Evolutionary conservation across 139 green algal genomes (phyloP), one percentile per base, ranked within the genome.

Genomic region (Edaphochlamys debaryana): DNA sequence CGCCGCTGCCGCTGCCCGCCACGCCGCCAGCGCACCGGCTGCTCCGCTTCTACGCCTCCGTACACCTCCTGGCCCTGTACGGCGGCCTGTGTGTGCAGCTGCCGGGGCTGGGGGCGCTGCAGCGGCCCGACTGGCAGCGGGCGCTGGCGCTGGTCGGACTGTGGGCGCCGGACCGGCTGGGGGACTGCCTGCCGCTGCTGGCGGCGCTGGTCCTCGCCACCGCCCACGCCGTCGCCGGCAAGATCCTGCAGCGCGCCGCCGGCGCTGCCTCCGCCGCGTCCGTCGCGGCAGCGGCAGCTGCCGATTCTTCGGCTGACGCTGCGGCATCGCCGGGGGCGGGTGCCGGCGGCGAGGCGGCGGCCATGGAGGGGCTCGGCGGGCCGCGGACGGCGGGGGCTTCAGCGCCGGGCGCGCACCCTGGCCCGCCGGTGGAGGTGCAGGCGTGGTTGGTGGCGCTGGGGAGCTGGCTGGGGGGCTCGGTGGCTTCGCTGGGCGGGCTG

Each of bases 31-130:
- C 63, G n/a, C 63, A 82, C 42, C 63, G 76, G 19, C n/a, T 63
- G 27, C 50, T 68, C 29, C 73, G 86, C 15, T 19, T 89, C 20
- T 85, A 64, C 30, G 71, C 67, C 0, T 85, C 73, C 38, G 6
- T 85, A 0, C 86, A 89, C 38, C 72, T 89, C 6, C 56, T 87
- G 42, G 67, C 67, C 4, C 67, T 87, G 67, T 89, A 89, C 68
- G 40, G 48, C 3, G 86, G 74, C 20, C 82, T 89, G 79, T 89
- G 80, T 40, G 86, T 67, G 5, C 64, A 80, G 74, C 86, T 89
- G 67, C 79, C 67, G 17, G 86, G 80, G 7, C 58, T 87, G 67
- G 42, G 69, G 29, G 20, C 70, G 9, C 67, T 87, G 67, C 73
- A 85, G 58, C 73, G 67, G 38, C 48, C 52, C 23, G n/a, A 70